These are phyloP conservation scores for Talaromyces sp. DNA, from an alignment of 2,329 filamentous ascomycete genomes.

Conservation along the genomic window DNA sequence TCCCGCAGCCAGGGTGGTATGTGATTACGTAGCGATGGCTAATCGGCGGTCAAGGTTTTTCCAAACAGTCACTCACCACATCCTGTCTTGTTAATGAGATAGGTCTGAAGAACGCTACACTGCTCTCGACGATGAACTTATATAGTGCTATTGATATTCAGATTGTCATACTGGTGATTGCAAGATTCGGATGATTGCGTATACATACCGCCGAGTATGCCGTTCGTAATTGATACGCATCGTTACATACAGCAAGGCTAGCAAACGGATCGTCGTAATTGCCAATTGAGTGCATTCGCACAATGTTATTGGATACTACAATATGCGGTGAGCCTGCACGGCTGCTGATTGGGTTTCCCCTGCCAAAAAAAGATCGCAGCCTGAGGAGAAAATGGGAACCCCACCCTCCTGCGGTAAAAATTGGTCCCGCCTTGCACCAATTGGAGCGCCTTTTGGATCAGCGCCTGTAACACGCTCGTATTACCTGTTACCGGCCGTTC, in stretches of 20 bases:
- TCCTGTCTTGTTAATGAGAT: too few species aligned
- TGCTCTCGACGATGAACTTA: background rate
- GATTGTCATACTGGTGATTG: background rate
- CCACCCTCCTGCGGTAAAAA: conserved; percentile 13
- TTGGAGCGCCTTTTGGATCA: background rate
- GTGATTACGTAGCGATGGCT: conserved; percentile 18
- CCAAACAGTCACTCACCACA: background rate
- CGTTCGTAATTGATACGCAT: background rate
- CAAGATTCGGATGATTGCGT: background rate
- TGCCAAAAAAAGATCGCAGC: conserved; percentile 19
- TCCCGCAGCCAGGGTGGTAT: conserved; percentile 17
- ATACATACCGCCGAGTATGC: background rate
- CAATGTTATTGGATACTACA: background rate
- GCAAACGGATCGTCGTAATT: background rate
- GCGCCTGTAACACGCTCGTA: conserved; percentile 1
- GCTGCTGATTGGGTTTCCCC: conserved; percentile 22
- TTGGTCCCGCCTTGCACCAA: conserved; percentile 4
- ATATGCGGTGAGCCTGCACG: conserved; percentile 19
- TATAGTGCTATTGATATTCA: background rate
- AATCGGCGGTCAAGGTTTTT: conserved; percentile 23
- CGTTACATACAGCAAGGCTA: conserved; percentile 1
- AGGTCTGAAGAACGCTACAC: too few species aligned
- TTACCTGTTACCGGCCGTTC: background rate
- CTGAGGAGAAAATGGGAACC: conserved; percentile 25
- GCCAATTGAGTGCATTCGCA: background rate